Conservation (phyloP, 371 early-diverging fungal genomes). For the Actinomucor elegans region DNA sequence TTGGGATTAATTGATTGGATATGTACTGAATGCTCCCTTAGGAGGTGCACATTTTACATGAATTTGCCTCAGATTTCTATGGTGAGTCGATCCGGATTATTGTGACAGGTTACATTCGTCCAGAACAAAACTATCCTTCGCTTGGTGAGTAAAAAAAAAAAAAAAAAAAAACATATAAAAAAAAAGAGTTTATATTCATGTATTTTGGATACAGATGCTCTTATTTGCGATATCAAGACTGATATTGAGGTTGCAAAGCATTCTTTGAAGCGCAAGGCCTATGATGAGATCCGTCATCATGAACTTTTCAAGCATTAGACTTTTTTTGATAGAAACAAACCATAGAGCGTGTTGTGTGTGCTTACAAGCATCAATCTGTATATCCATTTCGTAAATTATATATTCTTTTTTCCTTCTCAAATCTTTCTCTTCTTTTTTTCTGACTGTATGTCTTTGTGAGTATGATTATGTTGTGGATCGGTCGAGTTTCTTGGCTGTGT, state of each 20-base stretch:
- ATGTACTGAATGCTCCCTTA: constrained; percentile 18
- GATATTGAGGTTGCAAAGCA: constrained; percentile 85
- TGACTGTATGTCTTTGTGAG: too few species aligned
- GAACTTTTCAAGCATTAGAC: constrained; percentile 6
- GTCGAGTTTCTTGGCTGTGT: too few species aligned
- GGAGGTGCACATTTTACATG: constrained; percentile 95
- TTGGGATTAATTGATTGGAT: not conserved
- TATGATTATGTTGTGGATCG: too few species aligned
- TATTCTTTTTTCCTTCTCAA: too few species aligned
- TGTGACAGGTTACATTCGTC: constrained; percentile 89
- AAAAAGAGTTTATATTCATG: too few species aligned
- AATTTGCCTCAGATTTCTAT: constrained; percentile 89
- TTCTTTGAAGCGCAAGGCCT: constrained; percentile 59
- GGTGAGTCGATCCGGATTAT: constrained; percentile 79
- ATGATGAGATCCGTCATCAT: constrained; percentile 30
- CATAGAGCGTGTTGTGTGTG: too few species aligned
- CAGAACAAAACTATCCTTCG: constrained; percentile 87
- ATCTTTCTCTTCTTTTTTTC: too few species aligned
- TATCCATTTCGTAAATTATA: too few species aligned
- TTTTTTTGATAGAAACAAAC: too few species aligned
- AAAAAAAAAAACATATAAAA: too few species aligned
- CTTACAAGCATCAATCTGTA: too few species aligned
- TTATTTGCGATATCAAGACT: constrained; percentile 82
- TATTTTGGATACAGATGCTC: constrained; percentile 2
- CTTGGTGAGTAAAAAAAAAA: constrained; percentile 71